Evolutionary conservation across 1,284 basidiomycete species (phyloP).

Genomic region (Apiotrichum veenhuisii): DNA sequence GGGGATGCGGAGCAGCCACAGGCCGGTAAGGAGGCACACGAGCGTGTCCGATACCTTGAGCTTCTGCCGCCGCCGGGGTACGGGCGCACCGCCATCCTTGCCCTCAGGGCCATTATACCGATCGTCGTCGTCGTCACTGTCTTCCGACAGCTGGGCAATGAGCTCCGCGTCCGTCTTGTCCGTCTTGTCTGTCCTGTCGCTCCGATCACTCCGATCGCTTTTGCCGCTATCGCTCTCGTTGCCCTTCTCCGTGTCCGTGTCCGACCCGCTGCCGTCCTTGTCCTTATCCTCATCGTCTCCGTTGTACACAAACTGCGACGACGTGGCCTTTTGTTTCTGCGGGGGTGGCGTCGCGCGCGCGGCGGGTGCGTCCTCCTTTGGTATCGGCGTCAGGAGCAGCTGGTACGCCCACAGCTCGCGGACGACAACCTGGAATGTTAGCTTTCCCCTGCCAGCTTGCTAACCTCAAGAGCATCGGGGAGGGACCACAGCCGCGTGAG

Average conservation of each 20-base stretch:
- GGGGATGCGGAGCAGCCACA: conserved; percentile 73
- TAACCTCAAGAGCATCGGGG: conserved; percentile 73
- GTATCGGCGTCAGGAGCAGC: conserved; percentile 53
- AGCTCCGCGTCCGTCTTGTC: conserved; percentile 24
- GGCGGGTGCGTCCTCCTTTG: conserved; percentile 20
- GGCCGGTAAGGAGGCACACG: conserved; percentile 59
- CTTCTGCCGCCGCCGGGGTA: not conserved
- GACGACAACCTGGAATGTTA: conserved; percentile 60
- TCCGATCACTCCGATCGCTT: not conserved
- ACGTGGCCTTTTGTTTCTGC: not conserved
- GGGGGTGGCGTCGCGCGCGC: not conserved
- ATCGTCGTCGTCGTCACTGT: conserved; percentile 10
- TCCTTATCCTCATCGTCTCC: conserved; percentile 16
- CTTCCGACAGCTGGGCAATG: conserved; percentile 30
- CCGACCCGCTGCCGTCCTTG: conserved; percentile 20
- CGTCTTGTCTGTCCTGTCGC: not conserved
- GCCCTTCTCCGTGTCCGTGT: conserved; percentile 15
- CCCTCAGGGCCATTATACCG: not conserved
- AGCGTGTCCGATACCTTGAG: conserved; percentile 34
- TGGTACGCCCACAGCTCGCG: conserved; percentile 77
- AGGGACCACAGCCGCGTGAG: conserved; percentile 64
- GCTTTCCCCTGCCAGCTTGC: conserved; percentile 20
- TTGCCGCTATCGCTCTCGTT: conserved; percentile 42
- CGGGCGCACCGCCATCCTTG: not conserved
- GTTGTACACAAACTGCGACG: not conserved